Evolutionary conservation across 208 protist species (phyloP).

Genomic region (Entamoeba invadens): DNA sequence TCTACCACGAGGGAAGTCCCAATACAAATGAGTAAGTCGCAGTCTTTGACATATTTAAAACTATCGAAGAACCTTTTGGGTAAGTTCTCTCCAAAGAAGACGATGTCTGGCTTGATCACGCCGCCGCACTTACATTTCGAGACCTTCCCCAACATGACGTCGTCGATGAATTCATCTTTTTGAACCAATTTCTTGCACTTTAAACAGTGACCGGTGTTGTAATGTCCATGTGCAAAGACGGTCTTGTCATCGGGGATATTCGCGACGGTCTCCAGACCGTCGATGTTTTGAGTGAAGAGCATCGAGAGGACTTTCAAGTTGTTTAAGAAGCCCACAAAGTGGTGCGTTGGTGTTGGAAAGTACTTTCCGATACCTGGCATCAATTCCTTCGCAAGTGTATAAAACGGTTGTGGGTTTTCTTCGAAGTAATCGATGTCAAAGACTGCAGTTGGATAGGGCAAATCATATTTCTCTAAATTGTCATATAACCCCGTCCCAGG

Average conservation of each 20-base stretch:
- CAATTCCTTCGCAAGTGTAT: slow-evolving; percentile 11
- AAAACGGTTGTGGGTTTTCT: slow-evolving; percentile 27
- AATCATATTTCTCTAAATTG: slow-evolving; percentile 27
- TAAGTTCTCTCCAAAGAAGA: slow-evolving; percentile 49
- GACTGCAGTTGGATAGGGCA: slow-evolving; percentile 22
- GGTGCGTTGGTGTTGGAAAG: slow-evolving; percentile 28
- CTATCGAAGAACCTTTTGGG: background rate
- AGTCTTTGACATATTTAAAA: background rate
- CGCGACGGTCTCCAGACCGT: slow-evolving; percentile 31
- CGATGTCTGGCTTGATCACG: slow-evolving; percentile 36
- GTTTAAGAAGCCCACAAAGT: slow-evolving; percentile 29
- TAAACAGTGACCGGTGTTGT: slow-evolving; percentile 5
- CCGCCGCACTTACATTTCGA: slow-evolving; percentile 6
- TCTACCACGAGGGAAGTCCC: background rate
- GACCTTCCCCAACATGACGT: background rate
- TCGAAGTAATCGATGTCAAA: slow-evolving; percentile 35
- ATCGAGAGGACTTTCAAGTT: slow-evolving; percentile 6
- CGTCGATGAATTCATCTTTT: background rate
- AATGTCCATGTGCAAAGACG: slow-evolving; percentile 28
- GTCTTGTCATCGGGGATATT: slow-evolving; percentile 16
- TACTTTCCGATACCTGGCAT: slow-evolving; percentile 9
- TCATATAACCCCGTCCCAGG: slow-evolving; percentile 36
- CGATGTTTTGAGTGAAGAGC: slow-evolving; percentile 42
- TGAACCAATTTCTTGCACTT: background rate
- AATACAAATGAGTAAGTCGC: background rate